These are phyloP conservation scores for Kwoniella heveanensis DNA, from an alignment of 768 basidiomycete species.

Conservation along the genomic window DNA sequence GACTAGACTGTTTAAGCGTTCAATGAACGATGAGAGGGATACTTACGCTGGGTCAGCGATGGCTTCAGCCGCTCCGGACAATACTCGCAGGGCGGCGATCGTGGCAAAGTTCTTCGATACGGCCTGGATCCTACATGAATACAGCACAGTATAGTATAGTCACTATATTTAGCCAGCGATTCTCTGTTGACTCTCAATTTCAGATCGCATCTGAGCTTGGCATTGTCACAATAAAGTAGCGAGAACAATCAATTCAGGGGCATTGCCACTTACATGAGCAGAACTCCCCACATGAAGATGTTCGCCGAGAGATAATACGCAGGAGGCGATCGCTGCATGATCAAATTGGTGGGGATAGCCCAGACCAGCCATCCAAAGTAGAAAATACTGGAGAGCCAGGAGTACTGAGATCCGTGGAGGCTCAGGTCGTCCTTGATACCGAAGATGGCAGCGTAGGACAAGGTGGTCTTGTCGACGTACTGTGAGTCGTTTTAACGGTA, in stretches of 20 bases:
- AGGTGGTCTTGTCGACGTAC: conserved; percentile 52
- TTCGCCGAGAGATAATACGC: conserved; percentile 58
- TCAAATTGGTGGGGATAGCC: conserved; percentile 59
- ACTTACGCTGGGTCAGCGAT: conserved; percentile 57
- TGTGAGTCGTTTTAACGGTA: not conserved
- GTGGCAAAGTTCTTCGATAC: conserved; percentile 57
- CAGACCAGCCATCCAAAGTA: conserved; percentile 59
- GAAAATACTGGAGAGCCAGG: conserved; percentile 53
- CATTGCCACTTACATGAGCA: conserved; percentile 52
- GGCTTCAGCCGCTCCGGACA: conserved; percentile 58
- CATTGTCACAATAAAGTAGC: no score
- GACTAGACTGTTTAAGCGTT: no score
- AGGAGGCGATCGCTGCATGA: conserved; percentile 58
- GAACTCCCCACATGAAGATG: conserved; percentile 58
- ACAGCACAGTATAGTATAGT: no score
- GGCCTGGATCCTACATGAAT: conserved; percentile 51
- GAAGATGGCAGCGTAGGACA: conserved; percentile 53
- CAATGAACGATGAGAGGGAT: no score
- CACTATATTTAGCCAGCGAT: no score
- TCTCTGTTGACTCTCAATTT: no score
- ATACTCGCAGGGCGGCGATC: conserved; percentile 56
- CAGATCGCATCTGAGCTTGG: no score
- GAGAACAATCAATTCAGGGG: no score
- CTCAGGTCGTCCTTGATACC: conserved; percentile 55
- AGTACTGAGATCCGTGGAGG: conserved; percentile 55